Evolutionary conservation across 2,329 filamentous ascomycete genomes (phyloP), one percentile per base, ranked within the genome.

Genomic region (Cadophora gregata): DNA sequence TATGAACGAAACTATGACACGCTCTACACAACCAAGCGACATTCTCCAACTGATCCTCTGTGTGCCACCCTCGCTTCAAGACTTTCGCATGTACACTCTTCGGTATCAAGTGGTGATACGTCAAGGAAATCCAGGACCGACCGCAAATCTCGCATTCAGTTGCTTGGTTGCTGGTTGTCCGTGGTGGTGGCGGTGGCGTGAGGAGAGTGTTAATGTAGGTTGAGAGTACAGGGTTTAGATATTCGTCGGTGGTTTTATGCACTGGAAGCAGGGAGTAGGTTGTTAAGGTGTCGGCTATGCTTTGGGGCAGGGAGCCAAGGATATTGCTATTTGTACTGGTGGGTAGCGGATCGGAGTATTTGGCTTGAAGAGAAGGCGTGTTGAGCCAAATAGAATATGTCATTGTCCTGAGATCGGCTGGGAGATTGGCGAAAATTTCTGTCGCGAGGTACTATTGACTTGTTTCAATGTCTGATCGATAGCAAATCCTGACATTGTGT

Each of bases 31-130:
- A 79, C 93, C 93, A 96, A 14, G 93, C 93, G 24, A 96, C 93
- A 75, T 88, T 93, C 74, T 92, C 88, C 77, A 96, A 77, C 79
- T 88, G 86, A 77, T 92, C 91, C 69, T 88, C 86, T 3, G 85
- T 84, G 80, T 94, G 91, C 93, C 93, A 96, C 0, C 90, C 90
- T 50, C 92, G 83, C 81, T 91, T 93, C 47, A 93, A 77, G 3
- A 86, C 92, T 76, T 93, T 93, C 8, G 85, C 88, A 78, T 96
- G 93, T 67, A 93, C 88, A 51, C 86, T 85, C 48, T 88, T 85
- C n/a, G 93, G 93, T 63, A 97, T 93, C 51, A 97, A 81, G 79
- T 96, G 93, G 76, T 97, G 93, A 76, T 96, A 96, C 0, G 90
- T 92, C 68, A 96, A 79, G 9, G 88, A 87, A 25, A 96, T 86